Conservation (phyloP, 192 early-diverging fungal species). For the Pilaira anomala region DNA sequence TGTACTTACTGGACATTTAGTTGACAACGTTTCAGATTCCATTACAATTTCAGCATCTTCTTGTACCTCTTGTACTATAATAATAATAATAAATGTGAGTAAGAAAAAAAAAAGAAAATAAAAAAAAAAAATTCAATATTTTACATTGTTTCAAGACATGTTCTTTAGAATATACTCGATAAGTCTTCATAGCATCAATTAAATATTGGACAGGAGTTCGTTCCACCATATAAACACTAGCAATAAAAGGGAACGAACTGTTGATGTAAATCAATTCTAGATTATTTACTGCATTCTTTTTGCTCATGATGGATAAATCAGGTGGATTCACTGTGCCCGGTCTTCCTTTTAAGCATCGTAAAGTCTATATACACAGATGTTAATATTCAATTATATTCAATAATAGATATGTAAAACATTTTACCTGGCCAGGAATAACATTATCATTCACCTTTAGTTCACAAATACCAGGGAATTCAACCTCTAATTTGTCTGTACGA, state of each 20-base stretch:
- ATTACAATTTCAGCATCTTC: constrained; percentile 68
- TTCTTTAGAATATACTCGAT: constrained; percentile 43
- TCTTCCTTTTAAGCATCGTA: constrained; percentile 53
- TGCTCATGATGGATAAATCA: constrained; percentile 46
- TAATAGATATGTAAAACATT: neutral
- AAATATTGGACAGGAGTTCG: constrained; percentile 39
- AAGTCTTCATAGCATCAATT: constrained; percentile 40
- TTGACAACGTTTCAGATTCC: constrained; percentile 59
- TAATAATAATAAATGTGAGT: neutral
- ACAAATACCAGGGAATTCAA: constrained; percentile 16
- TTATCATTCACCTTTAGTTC: constrained; percentile 15
- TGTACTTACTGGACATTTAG: constrained; percentile 71
- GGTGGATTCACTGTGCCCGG: constrained; percentile 56
- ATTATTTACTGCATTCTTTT: neutral
- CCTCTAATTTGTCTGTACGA: neutral
- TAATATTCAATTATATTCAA: too few relatives aligned
- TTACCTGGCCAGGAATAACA: constrained; percentile 8
- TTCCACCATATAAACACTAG: constrained; percentile 41
- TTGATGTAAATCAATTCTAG: neutral
- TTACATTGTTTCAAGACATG: constrained; percentile 44
- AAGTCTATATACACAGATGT: constrained; percentile 28
- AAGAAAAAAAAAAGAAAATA: neutral
- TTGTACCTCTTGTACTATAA: constrained; percentile 35
- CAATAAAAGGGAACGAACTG: constrained; percentile 38
- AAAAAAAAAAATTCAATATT: constrained; percentile 2